Base-by-base conservation (phyloP, 306 rosid species). In the Acacia crassicarpa region DNA sequence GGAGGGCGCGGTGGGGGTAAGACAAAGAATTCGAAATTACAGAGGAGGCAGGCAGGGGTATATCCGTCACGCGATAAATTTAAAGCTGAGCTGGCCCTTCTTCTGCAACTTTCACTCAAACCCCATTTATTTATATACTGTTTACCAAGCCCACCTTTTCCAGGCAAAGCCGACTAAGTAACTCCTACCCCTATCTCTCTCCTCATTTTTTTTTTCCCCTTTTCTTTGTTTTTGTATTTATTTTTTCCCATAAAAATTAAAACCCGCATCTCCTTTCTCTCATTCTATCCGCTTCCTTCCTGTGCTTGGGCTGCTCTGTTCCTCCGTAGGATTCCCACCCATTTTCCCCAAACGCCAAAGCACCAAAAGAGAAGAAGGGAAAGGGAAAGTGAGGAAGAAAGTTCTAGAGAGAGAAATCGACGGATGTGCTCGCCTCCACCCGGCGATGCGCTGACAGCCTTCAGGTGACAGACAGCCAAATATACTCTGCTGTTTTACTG, bases 281-380 rank as follows among this genome's bases (percentile, higher is more conserved):
- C 65, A 30, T 76, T 88, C 83, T 84, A 58, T 74, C 84, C 59
- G 12, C 85, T 84, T 62, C 45, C 41, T 82, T 75, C 51, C 89
- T 83, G 67, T 70, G 74, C 85, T 73, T 67, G 71, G 79, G 88
- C 62, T 76, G 27, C 76, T 72, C 75, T 83, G 35, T 32, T 32
- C 35, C 35, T 32, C 0, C 3, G 85, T 76, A 78, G 88, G 91
- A 85, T 86, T 91, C 92, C 77, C 93, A 87, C 91, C 85, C 86
- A 69, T 91, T 84, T 70, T 78, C 25, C 82, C 80, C 88, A 80
- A 82, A 71, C 87, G 69, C 20, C 87, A 80, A 82, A 89, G 83
- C 90, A 79, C 88, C 80, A 80, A 30, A 86, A 88, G 84, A 67
- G 85, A 58, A 82, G 25, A 4, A 59, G 66, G 83, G 79, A 82